Base-by-base conservation (phyloP, 345 rosid genomes). In the Ceriops tagal region DNA sequence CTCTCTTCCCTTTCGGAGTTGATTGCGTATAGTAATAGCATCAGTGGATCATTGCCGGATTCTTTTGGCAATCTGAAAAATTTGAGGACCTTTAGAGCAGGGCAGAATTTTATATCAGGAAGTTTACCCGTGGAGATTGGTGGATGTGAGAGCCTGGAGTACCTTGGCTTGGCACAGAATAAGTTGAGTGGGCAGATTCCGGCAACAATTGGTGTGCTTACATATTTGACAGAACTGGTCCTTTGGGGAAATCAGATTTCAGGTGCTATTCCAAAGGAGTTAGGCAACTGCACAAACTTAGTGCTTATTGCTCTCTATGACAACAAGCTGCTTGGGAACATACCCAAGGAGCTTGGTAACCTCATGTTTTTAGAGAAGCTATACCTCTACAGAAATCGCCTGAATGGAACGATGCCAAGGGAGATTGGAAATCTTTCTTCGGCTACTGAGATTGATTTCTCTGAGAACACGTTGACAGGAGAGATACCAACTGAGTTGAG, bases 101-200 rank as follows among this genome's bases (percentile, higher is more conserved):
- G 97, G 16, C 91, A 93, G 88, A 93, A 93, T 73, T 66, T 86
- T 83, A 82, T 93, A 58, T 83, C 98, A 3, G 98, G 97, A 64
- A 83, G 87, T 72, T 79, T 91, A 57, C 98, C 98, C 37, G 39
- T 86, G 3, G 89, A 83, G 83, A 82, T 91, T 21, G 93, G 91
- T 35, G 82, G 77, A 52, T 93, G 98, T 71, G 72, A 73, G 80
- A 83, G 77, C 71, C 78, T 93, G 81, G 73, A 68, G 72, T 70
- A 80, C 81, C 88, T 93, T 58, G 97, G 98, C 76, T 92, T 93
- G 55, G 98, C 97, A 11, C 98, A 93, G 71, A 93, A 91, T 65
- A 70, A 73, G 69, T 56, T 93, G 55, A 73, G 79, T 2, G 92
- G 92, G 13, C 84, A 82, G 49, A 64, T 93, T 70, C 96, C 98